Percentiles rank a stretch among this genome's conserved stretches.
Evolutionary conservation across 2,329 filamentous ascomycete genomes (phyloP).

Genomic region (Ophiocordyceps camponoti-rufipedis): DNA sequence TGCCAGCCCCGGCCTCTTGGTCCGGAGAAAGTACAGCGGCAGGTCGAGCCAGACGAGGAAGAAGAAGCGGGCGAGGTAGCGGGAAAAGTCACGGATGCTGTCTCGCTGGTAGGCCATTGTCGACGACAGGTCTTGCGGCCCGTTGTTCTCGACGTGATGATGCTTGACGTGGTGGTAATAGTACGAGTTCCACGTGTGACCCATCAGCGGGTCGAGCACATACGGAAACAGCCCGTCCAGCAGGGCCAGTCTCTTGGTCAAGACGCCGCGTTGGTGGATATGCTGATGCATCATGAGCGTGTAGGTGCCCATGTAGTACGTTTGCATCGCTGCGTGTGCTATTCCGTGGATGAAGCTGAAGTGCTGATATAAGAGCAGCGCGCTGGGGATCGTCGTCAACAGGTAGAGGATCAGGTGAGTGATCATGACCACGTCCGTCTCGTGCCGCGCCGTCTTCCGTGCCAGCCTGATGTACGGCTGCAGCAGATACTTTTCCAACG

Average conservation of each 20-base stretch:
- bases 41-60: constrained; percentile 60
- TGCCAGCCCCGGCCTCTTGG: constrained; percentile 35
- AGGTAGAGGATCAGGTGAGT: constrained; percentile 60
- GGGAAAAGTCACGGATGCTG: constrained; percentile 43
- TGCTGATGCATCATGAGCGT: constrained; percentile 75
- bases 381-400: constrained; percentile 50
- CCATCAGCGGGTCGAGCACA: constrained; percentile 56
- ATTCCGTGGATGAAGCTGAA: constrained; percentile 53
- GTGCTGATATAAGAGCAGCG: constrained; percentile 41
- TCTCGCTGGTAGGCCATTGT: constrained; percentile 65
- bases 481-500: constrained; percentile 30
- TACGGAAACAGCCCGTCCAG: constrained; percentile 56
- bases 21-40: constrained; percentile 53
- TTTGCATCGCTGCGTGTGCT: constrained; percentile 45
- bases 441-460: constrained; percentile 37
- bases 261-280: constrained; percentile 57
- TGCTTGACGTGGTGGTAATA: constrained; percentile 78
- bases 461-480: constrained; percentile 41
- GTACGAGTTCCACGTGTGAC: constrained; percentile 73
- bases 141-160: constrained; percentile 69
- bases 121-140: constrained; percentile 56
- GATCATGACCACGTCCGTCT: constrained; percentile 61
- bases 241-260: constrained; percentile 32
- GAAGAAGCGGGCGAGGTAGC: constrained; percentile 57
- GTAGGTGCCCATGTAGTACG: constrained; percentile 54